phyloP scores from a whole-genome alignment of 495 filamentous ascomycete species.

The Echria macrotheca region DNA sequence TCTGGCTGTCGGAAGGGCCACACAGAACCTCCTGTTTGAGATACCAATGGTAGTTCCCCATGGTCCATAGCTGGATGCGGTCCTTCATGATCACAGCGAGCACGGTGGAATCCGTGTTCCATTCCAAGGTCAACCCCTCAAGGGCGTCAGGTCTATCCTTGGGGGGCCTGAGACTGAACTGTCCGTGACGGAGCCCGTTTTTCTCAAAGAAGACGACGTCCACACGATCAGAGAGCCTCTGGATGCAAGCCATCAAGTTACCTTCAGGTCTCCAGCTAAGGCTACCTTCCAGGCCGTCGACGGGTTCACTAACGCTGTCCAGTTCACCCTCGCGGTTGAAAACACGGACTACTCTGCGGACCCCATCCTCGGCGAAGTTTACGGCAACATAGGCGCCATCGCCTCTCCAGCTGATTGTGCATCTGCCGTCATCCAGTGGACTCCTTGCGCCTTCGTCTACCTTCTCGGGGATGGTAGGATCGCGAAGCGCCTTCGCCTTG shows the following conservation, averaged over 20 bases:
- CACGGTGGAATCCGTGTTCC: slow-evolving; percentile 89
- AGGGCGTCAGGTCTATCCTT: slow-evolving; percentile 49
- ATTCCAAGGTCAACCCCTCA: slow-evolving; percentile 60
- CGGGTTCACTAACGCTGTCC: slow-evolving; percentile 89
- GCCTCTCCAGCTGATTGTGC: slow-evolving; percentile 84
- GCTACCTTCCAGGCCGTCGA: slow-evolving; percentile 78
- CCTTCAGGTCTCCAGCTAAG: slow-evolving; percentile 89
- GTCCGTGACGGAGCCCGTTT: slow-evolving; percentile 89
- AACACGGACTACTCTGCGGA: slow-evolving; percentile 74
- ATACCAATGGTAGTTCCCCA: slow-evolving; percentile 97
- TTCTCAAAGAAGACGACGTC: slow-evolving; percentile 94
- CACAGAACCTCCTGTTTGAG: slow-evolving; percentile 83
- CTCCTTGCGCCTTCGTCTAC: slow-evolving; percentile 79
- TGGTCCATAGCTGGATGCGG: slow-evolving; percentile 88
- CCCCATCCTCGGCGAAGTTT: slow-evolving; percentile 61
- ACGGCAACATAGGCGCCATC: slow-evolving; percentile 90
- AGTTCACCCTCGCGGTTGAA: slow-evolving; percentile 85
- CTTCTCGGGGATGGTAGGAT: slow-evolving; percentile 92
- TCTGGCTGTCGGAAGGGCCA: slow-evolving; percentile 16
- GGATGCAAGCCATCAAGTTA: slow-evolving; percentile 81
- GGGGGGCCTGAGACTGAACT: slow-evolving; percentile 71
- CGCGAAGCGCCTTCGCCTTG: slow-evolving; percentile 80
- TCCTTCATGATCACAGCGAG: slow-evolving; percentile 74
- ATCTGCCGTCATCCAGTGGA: slow-evolving; percentile 59
- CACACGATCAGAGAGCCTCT: slow-evolving; percentile 60